Percentiles rank a stretch among this genome's conserved stretches.
phyloP scores from a whole-genome alignment of 805 yeast genomes.

The Yamadazyma takamatsuzukensis region DNA sequence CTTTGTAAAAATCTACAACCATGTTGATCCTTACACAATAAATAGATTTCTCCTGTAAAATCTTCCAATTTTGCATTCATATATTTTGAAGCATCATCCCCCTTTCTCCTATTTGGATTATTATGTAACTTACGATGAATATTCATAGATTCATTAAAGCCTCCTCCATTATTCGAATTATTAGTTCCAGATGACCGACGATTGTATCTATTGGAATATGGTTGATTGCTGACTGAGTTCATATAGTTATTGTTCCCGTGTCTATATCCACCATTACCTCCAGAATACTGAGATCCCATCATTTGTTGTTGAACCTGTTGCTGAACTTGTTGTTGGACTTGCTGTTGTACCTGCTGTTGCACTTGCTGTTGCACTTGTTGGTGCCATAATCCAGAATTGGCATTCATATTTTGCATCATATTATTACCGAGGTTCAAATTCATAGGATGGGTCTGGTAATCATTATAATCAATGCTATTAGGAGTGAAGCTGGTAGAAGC shows the following conservation, averaged over 20 bases:
- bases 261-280: background rate
- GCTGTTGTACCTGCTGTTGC: slow-evolving; percentile 12
- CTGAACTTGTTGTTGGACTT: slow-evolving; percentile 10
- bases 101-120: slow-evolving; percentile 31
- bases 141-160: slow-evolving; percentile 26
- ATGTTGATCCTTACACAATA: slow-evolving; percentile 91
- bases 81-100: slow-evolving; percentile 70
- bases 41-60: slow-evolving; percentile 67
- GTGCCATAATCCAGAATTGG: slow-evolving; percentile 8
- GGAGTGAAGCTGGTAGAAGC: no score
- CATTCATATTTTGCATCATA: no score
- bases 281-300: slow-evolving; percentile 5
- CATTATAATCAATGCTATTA: slow-evolving; percentile 2
- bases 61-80: slow-evolving; percentile 65
- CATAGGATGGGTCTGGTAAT: no score
- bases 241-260: slow-evolving; percentile 4
- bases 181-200: slow-evolving; percentile 1
- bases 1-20: slow-evolving; percentile 92
- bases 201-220: background rate
- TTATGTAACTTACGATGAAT: slow-evolving; percentile 42
- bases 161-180: slow-evolving; percentile 3
- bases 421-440: no score
- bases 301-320: slow-evolving; percentile 10
- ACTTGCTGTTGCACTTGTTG: slow-evolving; percentile 9
- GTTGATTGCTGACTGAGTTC: slow-evolving; percentile 2